phyloP scores from a whole-genome alignment of 805 yeast species.

The Myxozyma mucilagina region DNA sequence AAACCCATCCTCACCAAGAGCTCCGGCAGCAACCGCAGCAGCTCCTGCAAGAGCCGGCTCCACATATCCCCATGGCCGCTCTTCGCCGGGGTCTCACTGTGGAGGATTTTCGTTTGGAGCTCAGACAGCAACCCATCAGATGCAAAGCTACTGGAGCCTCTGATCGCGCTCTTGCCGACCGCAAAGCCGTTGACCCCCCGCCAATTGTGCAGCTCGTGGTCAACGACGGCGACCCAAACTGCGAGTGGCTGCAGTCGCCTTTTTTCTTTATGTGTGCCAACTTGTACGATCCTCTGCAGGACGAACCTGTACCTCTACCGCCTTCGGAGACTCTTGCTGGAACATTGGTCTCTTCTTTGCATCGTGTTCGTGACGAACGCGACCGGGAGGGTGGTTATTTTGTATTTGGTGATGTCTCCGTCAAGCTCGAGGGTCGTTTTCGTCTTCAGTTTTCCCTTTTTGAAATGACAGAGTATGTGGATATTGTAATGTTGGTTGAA shows the following conservation, averaged over 20 bases:
- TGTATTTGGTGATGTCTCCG: conserved; percentile 33
- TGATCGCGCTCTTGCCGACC: conserved; percentile 27
- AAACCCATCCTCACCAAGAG: background rate
- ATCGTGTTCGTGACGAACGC: conserved; percentile 28
- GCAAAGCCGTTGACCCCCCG: conserved; percentile 33
- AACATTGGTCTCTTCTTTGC: conserved; percentile 32
- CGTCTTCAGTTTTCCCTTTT: conserved; percentile 30
- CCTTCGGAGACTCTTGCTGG: conserved; percentile 32
- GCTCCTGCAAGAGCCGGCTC: background rate
- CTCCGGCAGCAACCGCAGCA: background rate
- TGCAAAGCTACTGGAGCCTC: conserved; percentile 25
- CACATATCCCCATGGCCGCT: conserved; percentile 9
- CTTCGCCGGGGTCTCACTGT: conserved; percentile 21
- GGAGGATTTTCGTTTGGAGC: conserved; percentile 21
- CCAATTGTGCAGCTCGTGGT: conserved; percentile 30
- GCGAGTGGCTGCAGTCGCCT: conserved; percentile 30
- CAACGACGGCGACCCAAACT: conserved; percentile 21
- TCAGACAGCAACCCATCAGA: conserved; percentile 31
- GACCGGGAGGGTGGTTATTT: conserved; percentile 31
- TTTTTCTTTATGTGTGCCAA: conserved; percentile 33
- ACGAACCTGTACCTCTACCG: conserved; percentile 21
- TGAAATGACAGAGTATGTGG: conserved; percentile 30
- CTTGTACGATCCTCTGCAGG: conserved; percentile 17
- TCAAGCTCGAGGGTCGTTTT: conserved; percentile 31
- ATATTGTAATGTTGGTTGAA: background rate